Percentiles rank a stretch among this genome's conserved stretches.
Conservation (phyloP, 2,329 filamentous ascomycete genomes). For the Cladosporium sp. region DNA sequence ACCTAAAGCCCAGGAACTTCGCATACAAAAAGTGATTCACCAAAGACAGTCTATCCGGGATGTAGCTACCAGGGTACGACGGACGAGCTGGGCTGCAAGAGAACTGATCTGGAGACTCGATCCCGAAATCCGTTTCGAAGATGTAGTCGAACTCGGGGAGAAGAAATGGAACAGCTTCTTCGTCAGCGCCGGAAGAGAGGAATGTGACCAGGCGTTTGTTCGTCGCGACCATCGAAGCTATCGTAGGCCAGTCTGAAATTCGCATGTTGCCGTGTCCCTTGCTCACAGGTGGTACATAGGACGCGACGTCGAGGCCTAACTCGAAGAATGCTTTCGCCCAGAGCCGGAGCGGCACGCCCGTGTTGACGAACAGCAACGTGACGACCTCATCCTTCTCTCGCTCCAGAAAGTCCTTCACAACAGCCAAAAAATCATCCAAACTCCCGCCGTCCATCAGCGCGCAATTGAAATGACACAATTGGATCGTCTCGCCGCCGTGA, state of each 20-base stretch:
- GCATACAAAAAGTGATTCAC: conserved; percentile 49
- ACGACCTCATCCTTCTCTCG: conserved; percentile 29
- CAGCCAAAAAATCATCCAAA: conserved; percentile 55
- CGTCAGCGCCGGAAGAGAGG: conserved; percentile 45
- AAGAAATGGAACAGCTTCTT: conserved; percentile 43
- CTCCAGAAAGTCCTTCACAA: conserved; percentile 62
- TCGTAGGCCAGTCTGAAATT: conserved; percentile 43
- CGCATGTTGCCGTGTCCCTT: conserved; percentile 31
- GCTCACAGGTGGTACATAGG: conserved; percentile 38
- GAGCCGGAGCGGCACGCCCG: conserved; percentile 48
- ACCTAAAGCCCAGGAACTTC: conserved; percentile 43
- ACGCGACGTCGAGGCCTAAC: conserved; percentile 49
- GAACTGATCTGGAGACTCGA: conserved; percentile 37
- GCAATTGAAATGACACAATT: conserved; percentile 67
- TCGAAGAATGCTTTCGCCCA: conserved; percentile 52
- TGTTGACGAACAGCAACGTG: conserved; percentile 32
- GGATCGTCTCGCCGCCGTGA: conserved; percentile 46
- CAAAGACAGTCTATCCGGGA: conserved; percentile 46
- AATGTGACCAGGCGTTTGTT: conserved; percentile 48
- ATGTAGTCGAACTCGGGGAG: conserved; percentile 40
- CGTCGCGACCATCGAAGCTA: conserved; percentile 42
- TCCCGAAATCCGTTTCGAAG: conserved; percentile 48
- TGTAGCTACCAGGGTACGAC: conserved; percentile 39
- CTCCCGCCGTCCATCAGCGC: conserved; percentile 53
- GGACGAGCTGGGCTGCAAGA: conserved; percentile 39